Percentiles rank a stretch among this genome's conserved stretches.
Conservation (phyloP, 2,329 filamentous ascomycete species). For the Alternaria hordeiaustralica region DNA sequence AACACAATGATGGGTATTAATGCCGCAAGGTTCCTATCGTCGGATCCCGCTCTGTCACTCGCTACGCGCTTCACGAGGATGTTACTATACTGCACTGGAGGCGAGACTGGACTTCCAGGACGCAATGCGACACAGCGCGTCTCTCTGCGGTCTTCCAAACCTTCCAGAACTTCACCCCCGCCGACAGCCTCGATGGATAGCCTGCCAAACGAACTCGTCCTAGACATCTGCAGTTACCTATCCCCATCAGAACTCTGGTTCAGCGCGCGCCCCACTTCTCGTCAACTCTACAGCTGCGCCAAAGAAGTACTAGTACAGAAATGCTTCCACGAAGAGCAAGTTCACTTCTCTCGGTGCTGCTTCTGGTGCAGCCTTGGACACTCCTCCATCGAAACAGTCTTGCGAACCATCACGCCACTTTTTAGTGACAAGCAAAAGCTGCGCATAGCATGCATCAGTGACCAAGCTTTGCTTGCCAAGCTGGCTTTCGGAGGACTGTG, state of each 20-base stretch:
- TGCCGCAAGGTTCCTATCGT: not conserved
- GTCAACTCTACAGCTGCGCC: constrained; percentile 5
- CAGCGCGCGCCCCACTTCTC: constrained; percentile 3
- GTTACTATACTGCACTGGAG: not conserved
- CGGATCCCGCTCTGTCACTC: not conserved
- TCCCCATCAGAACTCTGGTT: constrained; percentile 7
- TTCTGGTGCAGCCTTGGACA: constrained; percentile 13
- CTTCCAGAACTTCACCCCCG: not conserved
- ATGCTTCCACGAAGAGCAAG: not conserved
- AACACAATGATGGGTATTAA: not conserved
- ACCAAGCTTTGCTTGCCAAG: not conserved
- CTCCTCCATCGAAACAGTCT: not conserved
- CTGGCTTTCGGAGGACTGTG: constrained; percentile 1
- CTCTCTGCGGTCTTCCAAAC: not conserved
- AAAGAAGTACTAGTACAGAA: constrained; percentile 7
- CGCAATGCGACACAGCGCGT: not conserved
- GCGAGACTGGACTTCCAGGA: not conserved
- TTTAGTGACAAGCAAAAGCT: constrained; percentile 1
- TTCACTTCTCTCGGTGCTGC: constrained; percentile 10
- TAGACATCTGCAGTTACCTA: constrained; percentile 5
- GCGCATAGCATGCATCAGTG: not conserved
- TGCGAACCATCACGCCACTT: not conserved
- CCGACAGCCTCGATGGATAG: not conserved
- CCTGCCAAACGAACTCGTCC: constrained; percentile 8
- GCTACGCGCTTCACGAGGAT: not conserved